Evolutionary conservation across 1,284 basidiomycete genomes (phyloP).

Genomic region (Ganoderma lingzhi): DNA sequence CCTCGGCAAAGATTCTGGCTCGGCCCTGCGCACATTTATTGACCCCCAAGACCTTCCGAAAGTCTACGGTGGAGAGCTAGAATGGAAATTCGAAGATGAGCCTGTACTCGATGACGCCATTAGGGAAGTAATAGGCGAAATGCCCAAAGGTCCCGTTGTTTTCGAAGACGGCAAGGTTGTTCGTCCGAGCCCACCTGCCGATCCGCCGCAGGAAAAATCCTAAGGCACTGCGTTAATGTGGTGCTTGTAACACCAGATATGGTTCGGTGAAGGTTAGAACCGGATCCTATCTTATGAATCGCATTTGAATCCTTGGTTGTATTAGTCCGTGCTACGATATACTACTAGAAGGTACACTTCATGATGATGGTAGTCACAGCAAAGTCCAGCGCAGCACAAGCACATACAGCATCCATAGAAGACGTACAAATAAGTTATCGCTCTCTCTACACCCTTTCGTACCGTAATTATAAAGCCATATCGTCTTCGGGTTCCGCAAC

Average conservation of each 20-base stretch:
- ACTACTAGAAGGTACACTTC: constrained; percentile 23
- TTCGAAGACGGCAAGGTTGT: constrained; percentile 55
- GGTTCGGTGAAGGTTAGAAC: neutral
- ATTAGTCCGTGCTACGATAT: constrained; percentile 23
- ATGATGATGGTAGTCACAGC: constrained; percentile 17
- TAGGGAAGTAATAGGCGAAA: constrained; percentile 48
- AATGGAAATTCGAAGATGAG: constrained; percentile 72
- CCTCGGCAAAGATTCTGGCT: constrained; percentile 62
- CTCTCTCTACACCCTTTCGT: constrained; percentile 7
- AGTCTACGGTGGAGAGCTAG: constrained; percentile 71
- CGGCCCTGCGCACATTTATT: constrained; percentile 60
- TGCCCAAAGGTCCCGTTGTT: constrained; percentile 60
- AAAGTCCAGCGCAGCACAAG: constrained; percentile 23
- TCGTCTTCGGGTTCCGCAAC: constrained; percentile 73
- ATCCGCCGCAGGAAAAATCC: neutral
- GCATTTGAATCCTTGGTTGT: constrained; percentile 11
- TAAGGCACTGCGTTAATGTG: neutral
- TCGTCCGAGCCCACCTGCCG: constrained; percentile 23
- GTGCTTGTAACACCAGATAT: neutral
- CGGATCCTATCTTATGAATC: neutral
- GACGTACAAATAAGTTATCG: constrained; percentile 23
- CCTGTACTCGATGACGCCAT: constrained; percentile 65
- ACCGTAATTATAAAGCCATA: constrained; percentile 19
- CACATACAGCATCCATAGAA: constrained; percentile 15
- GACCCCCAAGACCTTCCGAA: constrained; percentile 65